Evolutionary conservation across 2,329 filamentous ascomycete species (phyloP), one percentile per base, ranked within the genome.

Genomic region (Grosmannia clavigera): DNA sequence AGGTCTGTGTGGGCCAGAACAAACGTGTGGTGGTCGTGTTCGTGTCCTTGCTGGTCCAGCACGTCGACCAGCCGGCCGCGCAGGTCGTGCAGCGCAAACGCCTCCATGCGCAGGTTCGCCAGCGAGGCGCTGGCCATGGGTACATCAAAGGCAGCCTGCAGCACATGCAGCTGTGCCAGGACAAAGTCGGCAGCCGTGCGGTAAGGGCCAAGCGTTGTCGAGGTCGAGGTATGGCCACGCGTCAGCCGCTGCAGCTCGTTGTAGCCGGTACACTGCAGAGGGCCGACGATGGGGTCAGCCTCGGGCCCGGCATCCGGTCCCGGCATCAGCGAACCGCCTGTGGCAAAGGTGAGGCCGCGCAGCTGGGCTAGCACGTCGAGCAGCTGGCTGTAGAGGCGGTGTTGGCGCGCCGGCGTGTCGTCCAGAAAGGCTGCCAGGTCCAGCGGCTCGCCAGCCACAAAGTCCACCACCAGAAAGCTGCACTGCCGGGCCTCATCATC

Each of bases 301-400:
- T 52, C 51, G 31, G 60, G 62, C n/a, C 61, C 48, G 10, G 64
- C 61, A 60, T 65, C 60, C 31, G 64, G 65, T 64, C 66, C 60
- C 31, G 64, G 65, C 64, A 67, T 64, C 16, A 70, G 54, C 19
- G 66, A 69, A 40, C 68, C 67, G 22, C 64, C 64, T 1, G 14
- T 46, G 12, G 62, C 57, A 54, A 70, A 69, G 55, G 65, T 62
- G 3, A 66, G 65, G 29, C 56, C 54, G n/a, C 65, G 60, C 12
- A 69, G 64, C 58, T 70, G 57, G 3, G 63, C 60, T 7, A 69
- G 59, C 33, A 69, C 63, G 58, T 67, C 67, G 19, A 69, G 64
- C 53, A 65, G 38, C 60, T 61, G 60, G 19, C 51, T 11, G 61
- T 64, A 69, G 56, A 70, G 65, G 19, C 31, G 31, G 5, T 61